Percentiles rank a stretch among this genome's conserved stretches.
These are phyloP conservation scores for Tetradesmus obliquus DNA, from an alignment of 139 green algal genomes.

Conservation along the genomic window DNA sequence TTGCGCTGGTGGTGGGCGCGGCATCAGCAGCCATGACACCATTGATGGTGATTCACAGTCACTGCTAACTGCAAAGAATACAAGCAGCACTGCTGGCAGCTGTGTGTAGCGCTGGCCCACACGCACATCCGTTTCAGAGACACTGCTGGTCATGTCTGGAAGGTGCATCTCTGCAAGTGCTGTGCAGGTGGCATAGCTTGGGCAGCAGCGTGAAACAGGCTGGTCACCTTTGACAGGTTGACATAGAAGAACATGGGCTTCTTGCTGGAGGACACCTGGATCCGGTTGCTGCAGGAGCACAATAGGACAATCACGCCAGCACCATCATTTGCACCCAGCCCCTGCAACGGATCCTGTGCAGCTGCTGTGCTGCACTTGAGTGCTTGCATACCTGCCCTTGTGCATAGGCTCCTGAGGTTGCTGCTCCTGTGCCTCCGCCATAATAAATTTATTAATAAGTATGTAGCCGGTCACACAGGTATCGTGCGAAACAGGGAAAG, in stretches of 20 bases:
- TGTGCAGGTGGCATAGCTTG: too few species aligned
- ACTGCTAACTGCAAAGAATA: too few species aligned
- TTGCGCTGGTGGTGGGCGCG: too few species aligned
- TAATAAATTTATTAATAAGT: neutral
- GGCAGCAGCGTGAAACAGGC: neutral
- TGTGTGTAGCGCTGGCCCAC: too few species aligned
- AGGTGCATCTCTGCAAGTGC: too few species aligned
- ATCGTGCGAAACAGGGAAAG: neutral
- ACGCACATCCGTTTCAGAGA: too few species aligned
- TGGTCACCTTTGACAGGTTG: slow-evolving; percentile 74
- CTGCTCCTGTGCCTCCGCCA: neutral
- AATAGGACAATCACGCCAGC: neutral
- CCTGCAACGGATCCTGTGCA: neutral
- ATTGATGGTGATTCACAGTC: too few species aligned
- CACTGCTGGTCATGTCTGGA: too few species aligned
- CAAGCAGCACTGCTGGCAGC: too few species aligned
- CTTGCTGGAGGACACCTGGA: slow-evolving; percentile 78
- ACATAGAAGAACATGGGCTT: slow-evolving; percentile 89
- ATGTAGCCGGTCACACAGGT: neutral
- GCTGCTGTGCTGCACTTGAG: neutral
- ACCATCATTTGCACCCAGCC: neutral
- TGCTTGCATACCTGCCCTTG: neutral
- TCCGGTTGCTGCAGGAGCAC: slow-evolving; percentile 43
- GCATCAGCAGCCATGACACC: too few species aligned
- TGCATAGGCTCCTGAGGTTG: neutral